Evolutionary conservation across 2,329 filamentous ascomycete species (phyloP), one percentile per base, ranked within the genome.

Genomic region (Alternaria triticina): DNA sequence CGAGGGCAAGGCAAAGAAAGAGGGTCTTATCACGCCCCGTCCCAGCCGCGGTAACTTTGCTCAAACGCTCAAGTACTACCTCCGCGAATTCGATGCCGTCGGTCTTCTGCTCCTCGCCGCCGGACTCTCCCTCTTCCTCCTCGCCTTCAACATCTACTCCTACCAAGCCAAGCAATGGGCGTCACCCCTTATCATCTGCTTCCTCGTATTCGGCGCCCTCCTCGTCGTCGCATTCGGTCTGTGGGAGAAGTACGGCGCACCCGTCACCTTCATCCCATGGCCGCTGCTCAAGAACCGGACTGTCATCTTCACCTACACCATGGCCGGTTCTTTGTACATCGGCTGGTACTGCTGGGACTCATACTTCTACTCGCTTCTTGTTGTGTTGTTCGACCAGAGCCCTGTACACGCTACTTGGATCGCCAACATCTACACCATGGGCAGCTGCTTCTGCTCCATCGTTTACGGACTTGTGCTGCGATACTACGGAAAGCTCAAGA

Each of bases 101-200:
- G 90, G 90, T 13, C 80, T 91, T 20, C 59, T 91, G 20, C 81
- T 92, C 6, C 83, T 91, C 52, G 84, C 86, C 2, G 82, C 81
- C 2, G 90, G 89, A 6, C 85, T 91, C 59, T 83, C 86, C 0
- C 80, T 92, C 15, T 88, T 94, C 74, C 82, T 94, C 15, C 85
- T 94, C 10, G 88, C 90, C 3, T 89, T 94, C 77, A 89, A 84
- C 45, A 82, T 94, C 33, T 78, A 78, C 70, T 69, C 75, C 3
- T 70, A 70, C 54, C 74, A 68, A 72, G 71, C 66, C 52, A 51
- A 74, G 57, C 58, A 66, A 15, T 83, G 81, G 81, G 70, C 63
- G 7, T 75, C 79, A 4, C 69, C 74, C 7, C 66, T 77, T 59
- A 82, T 84, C 66, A 80, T 84, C 68, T 76, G 74, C 72, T 80